Conservation (phyloP, 2,329 filamentous ascomycete genomes). For the Exophiala bonariae region DNA sequence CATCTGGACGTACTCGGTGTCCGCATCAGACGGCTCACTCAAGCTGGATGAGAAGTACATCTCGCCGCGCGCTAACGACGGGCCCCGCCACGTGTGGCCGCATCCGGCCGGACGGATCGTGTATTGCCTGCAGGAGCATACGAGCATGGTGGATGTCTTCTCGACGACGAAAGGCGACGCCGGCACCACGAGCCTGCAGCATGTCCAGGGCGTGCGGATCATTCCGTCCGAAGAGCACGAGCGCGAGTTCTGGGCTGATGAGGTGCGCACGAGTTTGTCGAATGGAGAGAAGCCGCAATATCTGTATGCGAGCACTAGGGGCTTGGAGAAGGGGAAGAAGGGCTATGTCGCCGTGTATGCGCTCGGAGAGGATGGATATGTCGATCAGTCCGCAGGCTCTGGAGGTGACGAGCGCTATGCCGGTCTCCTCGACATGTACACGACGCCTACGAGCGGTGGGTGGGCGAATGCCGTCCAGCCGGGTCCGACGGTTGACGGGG, state of each 20-base stretch:
- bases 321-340: slow-evolving; percentile 19
- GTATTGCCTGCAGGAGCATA: slow-evolving; percentile 29
- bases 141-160: slow-evolving; percentile 29
- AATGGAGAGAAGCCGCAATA: slow-evolving; percentile 20
- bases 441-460: slow-evolving; percentile 27
- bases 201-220: slow-evolving; percentile 26
- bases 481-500: slow-evolving; percentile 27
- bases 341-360: slow-evolving; percentile 28
- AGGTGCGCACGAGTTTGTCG: slow-evolving; percentile 26
- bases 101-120: slow-evolving; percentile 26
- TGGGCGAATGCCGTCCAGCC: slow-evolving; percentile 31
- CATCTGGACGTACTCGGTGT: slow-evolving; percentile 28
- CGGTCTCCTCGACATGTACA: slow-evolving; percentile 25
- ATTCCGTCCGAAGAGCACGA: slow-evolving; percentile 19
- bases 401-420: slow-evolving; percentile 9
- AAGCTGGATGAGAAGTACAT: slow-evolving; percentile 25
- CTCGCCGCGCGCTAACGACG: slow-evolving; percentile 24
- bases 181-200: slow-evolving; percentile 13
- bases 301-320: slow-evolving; percentile 27
- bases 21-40: slow-evolving; percentile 9
- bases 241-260: slow-evolving; percentile 28
- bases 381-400: slow-evolving; percentile 8
- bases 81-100: slow-evolving; percentile 28
- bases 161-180: slow-evolving; percentile 7
- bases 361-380: slow-evolving; percentile 16